Percentiles rank a stretch among this genome's conserved stretches.
Evolutionary conservation across 805 yeast genomes (phyloP).

Genomic region (Saccharomycopsis olivae): DNA sequence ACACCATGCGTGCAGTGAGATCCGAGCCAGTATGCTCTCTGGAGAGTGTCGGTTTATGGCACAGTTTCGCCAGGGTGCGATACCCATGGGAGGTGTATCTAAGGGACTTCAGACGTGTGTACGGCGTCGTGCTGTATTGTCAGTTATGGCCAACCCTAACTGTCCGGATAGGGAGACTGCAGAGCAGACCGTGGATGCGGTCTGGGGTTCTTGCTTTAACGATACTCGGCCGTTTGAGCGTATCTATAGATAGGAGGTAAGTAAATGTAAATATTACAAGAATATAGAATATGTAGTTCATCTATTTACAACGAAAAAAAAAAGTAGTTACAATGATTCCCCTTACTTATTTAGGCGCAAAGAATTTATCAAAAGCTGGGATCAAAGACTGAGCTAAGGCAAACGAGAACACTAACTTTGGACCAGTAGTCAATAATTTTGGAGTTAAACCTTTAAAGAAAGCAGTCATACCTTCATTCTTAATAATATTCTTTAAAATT

Average conservation of each 20-base stretch:
- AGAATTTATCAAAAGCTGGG: slow-evolving; percentile 80
- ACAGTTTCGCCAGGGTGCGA: slow-evolving; percentile 47
- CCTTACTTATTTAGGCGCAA: too few relatives aligned
- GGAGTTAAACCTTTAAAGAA: slow-evolving; percentile 97
- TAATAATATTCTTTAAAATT: slow-evolving; percentile 85
- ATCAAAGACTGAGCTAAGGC: slow-evolving; percentile 95
- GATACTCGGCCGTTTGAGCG: slow-evolving; percentile 95
- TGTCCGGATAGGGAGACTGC: slow-evolving; percentile 72
- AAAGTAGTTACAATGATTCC: too few relatives aligned
- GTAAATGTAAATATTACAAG: background rate
- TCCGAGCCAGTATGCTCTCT: slow-evolving; percentile 82
- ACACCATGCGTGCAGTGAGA: slow-evolving; percentile 96
- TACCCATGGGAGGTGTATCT: slow-evolving; percentile 39
- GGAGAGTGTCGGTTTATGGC: slow-evolving; percentile 92
- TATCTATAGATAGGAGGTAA: slow-evolving; percentile 65
- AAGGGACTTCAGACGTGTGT: slow-evolving; percentile 90
- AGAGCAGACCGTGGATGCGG: slow-evolving; percentile 67
- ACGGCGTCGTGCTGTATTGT: slow-evolving; percentile 73
- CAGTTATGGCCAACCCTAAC: slow-evolving; percentile 78
- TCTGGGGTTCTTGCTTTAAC: slow-evolving; percentile 85
- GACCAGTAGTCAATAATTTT: slow-evolving; percentile 93
- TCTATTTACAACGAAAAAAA: too few relatives aligned
- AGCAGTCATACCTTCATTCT: slow-evolving; percentile 80
- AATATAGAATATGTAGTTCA: too few relatives aligned
- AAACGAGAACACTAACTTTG: slow-evolving; percentile 94